Evolutionary conservation across 1,284 basidiomycete species (phyloP).

Genomic region (Thelephora terrestris): DNA sequence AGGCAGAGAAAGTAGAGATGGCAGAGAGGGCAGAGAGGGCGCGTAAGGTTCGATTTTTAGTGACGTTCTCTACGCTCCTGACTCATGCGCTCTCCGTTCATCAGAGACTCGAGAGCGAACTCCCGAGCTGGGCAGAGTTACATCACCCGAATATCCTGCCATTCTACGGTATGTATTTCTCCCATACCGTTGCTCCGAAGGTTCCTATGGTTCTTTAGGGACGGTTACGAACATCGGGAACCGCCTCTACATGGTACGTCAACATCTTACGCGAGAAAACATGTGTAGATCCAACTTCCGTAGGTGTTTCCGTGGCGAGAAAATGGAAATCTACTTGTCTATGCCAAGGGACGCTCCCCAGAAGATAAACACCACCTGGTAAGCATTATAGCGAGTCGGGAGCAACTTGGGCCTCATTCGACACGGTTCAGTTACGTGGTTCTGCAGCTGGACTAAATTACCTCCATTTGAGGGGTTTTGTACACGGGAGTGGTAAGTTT

Average conservation of each 20-base stretch:
- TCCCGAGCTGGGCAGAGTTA: conserved; percentile 40
- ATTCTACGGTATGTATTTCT: conserved; percentile 43
- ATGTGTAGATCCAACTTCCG: conserved; percentile 21
- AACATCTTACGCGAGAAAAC: background rate
- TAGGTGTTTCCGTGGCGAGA: conserved; percentile 54
- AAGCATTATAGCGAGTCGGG: conserved; percentile 8
- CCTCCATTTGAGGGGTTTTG: conserved; percentile 35
- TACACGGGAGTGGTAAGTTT: conserved; percentile 46
- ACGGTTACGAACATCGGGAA: conserved; percentile 41
- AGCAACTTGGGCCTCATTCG: conserved; percentile 3
- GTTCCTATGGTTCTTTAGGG: too few relatives aligned
- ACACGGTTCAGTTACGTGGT: conserved; percentile 28
- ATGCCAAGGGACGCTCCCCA: conserved; percentile 20
- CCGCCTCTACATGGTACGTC: conserved; percentile 34
- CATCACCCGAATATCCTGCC: conserved; percentile 37
- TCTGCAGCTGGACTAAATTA: too few relatives aligned
- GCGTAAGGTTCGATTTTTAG: conserved; percentile 21
- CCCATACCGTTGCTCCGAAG: too few relatives aligned
- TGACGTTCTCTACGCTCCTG: background rate
- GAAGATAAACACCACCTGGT: conserved; percentile 34
- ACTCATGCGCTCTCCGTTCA: background rate
- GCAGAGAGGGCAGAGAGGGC: conserved; percentile 34
- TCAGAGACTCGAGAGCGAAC: conserved; percentile 45
- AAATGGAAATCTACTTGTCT: conserved; percentile 45
- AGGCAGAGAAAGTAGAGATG: too few relatives aligned